Evolutionary conservation across 768 basidiomycete species (phyloP).

Genomic region (Boletus tomentosulus): DNA sequence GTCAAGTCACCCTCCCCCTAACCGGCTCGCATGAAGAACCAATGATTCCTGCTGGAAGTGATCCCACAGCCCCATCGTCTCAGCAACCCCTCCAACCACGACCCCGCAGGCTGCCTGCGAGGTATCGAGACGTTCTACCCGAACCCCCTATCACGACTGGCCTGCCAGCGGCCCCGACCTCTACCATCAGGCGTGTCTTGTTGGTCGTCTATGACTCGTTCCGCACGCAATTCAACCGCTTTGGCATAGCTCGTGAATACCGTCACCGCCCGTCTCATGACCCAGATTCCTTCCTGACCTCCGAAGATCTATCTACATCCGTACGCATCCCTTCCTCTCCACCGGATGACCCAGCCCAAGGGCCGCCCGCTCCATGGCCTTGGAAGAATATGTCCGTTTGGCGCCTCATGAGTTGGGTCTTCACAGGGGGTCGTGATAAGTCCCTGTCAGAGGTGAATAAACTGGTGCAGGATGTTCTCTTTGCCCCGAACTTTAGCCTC

Average conservation of each 20-base stretch:
- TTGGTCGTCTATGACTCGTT: neutral
- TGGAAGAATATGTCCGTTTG: constrained; percentile 11
- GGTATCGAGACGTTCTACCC: too few species aligned
- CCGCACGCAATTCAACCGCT: neutral
- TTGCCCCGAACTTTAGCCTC: constrained; percentile 3
- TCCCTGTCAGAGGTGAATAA: neutral
- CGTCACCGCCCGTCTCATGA: neutral
- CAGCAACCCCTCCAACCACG: too few species aligned
- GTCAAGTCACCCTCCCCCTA: too few species aligned
- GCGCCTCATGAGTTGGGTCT: constrained; percentile 5
- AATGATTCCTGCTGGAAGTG: too few species aligned
- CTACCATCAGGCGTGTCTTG: neutral
- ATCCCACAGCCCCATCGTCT: too few species aligned
- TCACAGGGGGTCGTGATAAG: constrained; percentile 2
- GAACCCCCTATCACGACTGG: neutral
- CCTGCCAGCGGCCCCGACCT: neutral
- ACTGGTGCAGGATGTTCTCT: neutral
- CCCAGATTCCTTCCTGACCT: neutral
- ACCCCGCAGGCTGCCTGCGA: too few species aligned
- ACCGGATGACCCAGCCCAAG: neutral
- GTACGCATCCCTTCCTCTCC: neutral
- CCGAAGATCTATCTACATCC: neutral
- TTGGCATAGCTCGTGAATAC: neutral
- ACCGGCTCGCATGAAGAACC: too few species aligned
- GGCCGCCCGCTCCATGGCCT: constrained; percentile 8